A percentile compares a stretch with the other conserved stretches of the same genome.
phyloP scores from a whole-genome alignment of 2,329 filamentous ascomycete species.

The Paecilomyces variotii region DNA sequence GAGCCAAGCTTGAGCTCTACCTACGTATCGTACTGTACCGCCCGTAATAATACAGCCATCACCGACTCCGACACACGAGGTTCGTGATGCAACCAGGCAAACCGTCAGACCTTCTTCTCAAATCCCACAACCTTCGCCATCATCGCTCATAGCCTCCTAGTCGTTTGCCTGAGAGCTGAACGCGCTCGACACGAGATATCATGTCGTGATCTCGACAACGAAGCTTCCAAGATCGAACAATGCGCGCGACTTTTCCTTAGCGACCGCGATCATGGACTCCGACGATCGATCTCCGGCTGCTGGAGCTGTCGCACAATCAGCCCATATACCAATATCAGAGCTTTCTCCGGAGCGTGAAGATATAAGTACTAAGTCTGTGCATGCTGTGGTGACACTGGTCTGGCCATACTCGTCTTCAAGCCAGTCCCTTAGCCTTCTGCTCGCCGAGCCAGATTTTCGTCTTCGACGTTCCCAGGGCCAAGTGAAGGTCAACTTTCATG shows the following conservation, averaged over 20 bases:
- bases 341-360: constrained; percentile 29
- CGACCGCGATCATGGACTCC: constrained; percentile 22
- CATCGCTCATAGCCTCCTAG: background rate
- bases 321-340: constrained; percentile 31
- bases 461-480: constrained; percentile 70
- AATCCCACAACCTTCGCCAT: constrained; percentile 1
- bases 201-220: background rate
- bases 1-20: background rate
- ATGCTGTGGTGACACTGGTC: constrained; percentile 70
- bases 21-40: background rate
- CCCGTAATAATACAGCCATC: background rate
- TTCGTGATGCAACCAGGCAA: background rate
- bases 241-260: constrained; percentile 1
- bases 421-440: constrained; percentile 64
- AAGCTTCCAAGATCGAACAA: background rate
- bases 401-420: constrained; percentile 86
- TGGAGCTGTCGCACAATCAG: constrained; percentile 14
- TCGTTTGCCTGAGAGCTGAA: background rate
- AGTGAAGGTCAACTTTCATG: constrained; percentile 68
- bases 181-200: background rate
- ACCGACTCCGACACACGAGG: background rate
- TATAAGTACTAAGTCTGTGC: constrained; percentile 37
- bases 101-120: constrained; percentile 11
- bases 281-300: constrained; percentile 15
- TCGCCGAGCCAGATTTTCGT: constrained; percentile 78